Conservation (phyloP, 768 basidiomycete species). For the Lanmaoa pseudosensibilis region DNA sequence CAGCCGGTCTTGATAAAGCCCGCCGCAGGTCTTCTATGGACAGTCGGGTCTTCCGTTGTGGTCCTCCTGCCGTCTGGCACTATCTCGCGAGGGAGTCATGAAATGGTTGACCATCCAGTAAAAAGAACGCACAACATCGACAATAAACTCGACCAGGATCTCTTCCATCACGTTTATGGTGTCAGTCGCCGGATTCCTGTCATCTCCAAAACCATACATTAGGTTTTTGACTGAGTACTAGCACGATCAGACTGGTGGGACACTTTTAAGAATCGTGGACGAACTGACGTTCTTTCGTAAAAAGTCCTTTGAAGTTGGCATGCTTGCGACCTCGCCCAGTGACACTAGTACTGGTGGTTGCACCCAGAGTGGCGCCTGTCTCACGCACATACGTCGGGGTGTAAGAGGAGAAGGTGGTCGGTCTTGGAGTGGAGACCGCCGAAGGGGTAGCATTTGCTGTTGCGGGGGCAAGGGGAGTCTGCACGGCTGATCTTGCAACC, state of each 20-base stretch:
- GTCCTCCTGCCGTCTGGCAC: conserved; percentile 74
- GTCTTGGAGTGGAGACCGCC: conserved; percentile 32
- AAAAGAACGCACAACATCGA: conserved; percentile 71
- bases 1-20: conserved; percentile 78
- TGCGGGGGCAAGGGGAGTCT: conserved; percentile 25
- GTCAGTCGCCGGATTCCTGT: conserved; percentile 82
- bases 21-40: conserved; percentile 85
- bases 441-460: conserved; percentile 34
- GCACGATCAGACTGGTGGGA: conserved; percentile 14
- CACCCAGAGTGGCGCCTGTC: conserved; percentile 35
- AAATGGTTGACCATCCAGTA: conserved; percentile 1
- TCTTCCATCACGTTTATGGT: conserved; percentile 93
- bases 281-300: conserved; percentile 76
- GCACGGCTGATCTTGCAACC: conserved; percentile 30
- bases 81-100: conserved; percentile 30
- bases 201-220: conserved; percentile 95
- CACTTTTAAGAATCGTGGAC: neutral
- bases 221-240: conserved; percentile 63
- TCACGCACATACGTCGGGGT: conserved; percentile 54
- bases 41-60: conserved; percentile 68
- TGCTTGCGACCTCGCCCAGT: conserved; percentile 59
- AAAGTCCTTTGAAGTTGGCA: conserved; percentile 70
- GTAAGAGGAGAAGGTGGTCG: conserved; percentile 58
- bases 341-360: conserved; percentile 41
- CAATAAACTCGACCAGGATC: conserved; percentile 86